Evolutionary conservation across 2,329 filamentous ascomycete species (phyloP).

Genomic region (Ramularia endophylla): DNA sequence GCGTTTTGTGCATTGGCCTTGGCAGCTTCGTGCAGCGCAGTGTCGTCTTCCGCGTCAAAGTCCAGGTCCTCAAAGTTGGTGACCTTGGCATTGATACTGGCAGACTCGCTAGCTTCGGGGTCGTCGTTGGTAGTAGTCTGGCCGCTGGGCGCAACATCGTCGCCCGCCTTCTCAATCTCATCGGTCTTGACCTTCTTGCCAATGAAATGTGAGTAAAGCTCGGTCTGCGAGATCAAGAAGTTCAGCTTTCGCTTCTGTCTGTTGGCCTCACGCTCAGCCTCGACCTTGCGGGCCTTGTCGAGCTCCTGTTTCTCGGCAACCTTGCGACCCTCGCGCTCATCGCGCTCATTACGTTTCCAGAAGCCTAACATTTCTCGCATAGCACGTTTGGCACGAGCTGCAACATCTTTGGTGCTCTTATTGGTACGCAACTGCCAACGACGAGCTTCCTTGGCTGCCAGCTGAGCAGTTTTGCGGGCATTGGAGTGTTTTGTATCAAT

Average conservation of each 20-base stretch:
- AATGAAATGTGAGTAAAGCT: conserved; percentile 98
- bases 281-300: conserved; percentile 92
- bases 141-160: conserved; percentile 53
- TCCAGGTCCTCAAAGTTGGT: conserved; percentile 92
- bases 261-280: conserved; percentile 95
- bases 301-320: conserved; percentile 93
- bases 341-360: conserved; percentile 98
- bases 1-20: conserved; percentile 95
- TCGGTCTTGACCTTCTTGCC: conserved; percentile 99
- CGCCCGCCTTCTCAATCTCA: conserved; percentile 83
- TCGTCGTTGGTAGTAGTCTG: conserved; percentile 36
- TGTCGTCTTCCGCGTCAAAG: conserved; percentile 93
- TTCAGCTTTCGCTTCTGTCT: conserved; percentile 98
- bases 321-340: conserved; percentile 91
- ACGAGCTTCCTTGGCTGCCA: conserved; percentile 95
- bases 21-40: conserved; percentile 70
- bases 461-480: conserved; percentile 91
- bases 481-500: conserved; percentile 88
- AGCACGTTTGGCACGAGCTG: conserved; percentile 91
- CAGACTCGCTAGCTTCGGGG: conserved; percentile 38
- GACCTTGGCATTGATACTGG: conserved; percentile 60
- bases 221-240: conserved; percentile 97
- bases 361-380: conserved; percentile 99
- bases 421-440: conserved; percentile 97
- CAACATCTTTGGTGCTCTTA: conserved; percentile 96